These are phyloP conservation scores for Raffaelea albimanens DNA, from an alignment of 2,329 filamentous ascomycete species.

Conservation along the genomic window DNA sequence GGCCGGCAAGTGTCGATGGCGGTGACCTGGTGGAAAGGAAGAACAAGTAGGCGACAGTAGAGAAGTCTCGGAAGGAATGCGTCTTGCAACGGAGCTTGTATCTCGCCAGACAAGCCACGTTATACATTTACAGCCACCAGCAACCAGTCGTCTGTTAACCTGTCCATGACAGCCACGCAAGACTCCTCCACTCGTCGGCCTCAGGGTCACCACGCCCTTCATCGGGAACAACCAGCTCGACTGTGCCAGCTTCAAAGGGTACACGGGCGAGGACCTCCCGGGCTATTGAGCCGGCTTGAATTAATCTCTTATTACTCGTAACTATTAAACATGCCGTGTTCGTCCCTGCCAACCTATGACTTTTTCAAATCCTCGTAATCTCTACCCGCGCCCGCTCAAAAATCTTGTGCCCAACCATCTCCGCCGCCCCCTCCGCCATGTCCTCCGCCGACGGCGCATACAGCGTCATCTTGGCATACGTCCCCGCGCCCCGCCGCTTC, in stretches of 20 bases:
- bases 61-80: neutral
- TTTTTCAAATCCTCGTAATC: conserved; percentile 60
- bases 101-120: no score
- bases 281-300: no score
- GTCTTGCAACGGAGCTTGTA: no score
- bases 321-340: no score
- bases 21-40: conserved; percentile 1
- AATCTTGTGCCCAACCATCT: conserved; percentile 61
- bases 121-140: conserved; percentile 34
- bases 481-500: conserved; percentile 75
- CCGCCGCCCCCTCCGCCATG: conserved; percentile 44
- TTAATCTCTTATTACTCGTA: no score
- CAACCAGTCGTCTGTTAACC: conserved; percentile 26
- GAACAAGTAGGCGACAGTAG: neutral
- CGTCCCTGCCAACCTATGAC: no score
- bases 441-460: conserved; percentile 53
- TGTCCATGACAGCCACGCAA: no score
- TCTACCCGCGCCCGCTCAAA: conserved; percentile 81
- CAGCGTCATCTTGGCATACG: conserved; percentile 72
- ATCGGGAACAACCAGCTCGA: neutral
- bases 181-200: no score
- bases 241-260: no score
- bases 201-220: neutral
- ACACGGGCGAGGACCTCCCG: no score
- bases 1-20: conserved; percentile 5